phyloP scores from a whole-genome alignment of 2,329 filamentous ascomycete species.

The Penicillium hordei region DNA sequence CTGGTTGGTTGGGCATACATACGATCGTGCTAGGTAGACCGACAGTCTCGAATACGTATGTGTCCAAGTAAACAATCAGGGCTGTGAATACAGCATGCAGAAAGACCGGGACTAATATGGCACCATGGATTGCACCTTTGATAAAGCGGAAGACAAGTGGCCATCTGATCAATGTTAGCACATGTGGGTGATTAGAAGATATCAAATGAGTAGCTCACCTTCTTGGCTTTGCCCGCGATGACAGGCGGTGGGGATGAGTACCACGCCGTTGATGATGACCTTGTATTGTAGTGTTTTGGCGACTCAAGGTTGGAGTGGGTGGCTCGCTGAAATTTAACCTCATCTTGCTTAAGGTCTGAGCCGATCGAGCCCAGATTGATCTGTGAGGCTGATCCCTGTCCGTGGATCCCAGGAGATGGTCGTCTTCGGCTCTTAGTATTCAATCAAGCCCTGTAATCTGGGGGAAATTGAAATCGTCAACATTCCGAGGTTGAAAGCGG shows the following conservation, averaged over 20 bases:
- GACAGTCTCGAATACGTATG: constrained; percentile 51
- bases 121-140: constrained; percentile 62
- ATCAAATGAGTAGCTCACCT: constrained; percentile 15
- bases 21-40: constrained; percentile 60
- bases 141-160: constrained; percentile 64
- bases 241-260: constrained; percentile 34
- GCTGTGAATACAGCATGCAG: constrained; percentile 60
- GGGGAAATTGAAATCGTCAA: neutral
- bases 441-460: neutral
- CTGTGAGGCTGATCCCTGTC: neutral
- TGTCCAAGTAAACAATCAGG: constrained; percentile 59
- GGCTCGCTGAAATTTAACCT: constrained; percentile 33
- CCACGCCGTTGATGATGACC: constrained; percentile 21
- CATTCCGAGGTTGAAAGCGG: constrained; percentile 5
- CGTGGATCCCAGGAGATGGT: neutral
- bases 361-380: neutral
- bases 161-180: constrained; percentile 46
- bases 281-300: constrained; percentile 29
- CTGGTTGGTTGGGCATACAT: constrained; percentile 18
- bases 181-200: neutral
- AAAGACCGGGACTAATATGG: constrained; percentile 57
- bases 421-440: neutral
- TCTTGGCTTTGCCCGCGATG: constrained; percentile 34
- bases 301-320: constrained; percentile 32
- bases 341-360: constrained; percentile 15